Percentiles rank a stretch among this genome's conserved stretches.
Conservation (phyloP, 2,329 filamentous ascomycete genomes). For the Trichoderma simmonsii region DNA sequence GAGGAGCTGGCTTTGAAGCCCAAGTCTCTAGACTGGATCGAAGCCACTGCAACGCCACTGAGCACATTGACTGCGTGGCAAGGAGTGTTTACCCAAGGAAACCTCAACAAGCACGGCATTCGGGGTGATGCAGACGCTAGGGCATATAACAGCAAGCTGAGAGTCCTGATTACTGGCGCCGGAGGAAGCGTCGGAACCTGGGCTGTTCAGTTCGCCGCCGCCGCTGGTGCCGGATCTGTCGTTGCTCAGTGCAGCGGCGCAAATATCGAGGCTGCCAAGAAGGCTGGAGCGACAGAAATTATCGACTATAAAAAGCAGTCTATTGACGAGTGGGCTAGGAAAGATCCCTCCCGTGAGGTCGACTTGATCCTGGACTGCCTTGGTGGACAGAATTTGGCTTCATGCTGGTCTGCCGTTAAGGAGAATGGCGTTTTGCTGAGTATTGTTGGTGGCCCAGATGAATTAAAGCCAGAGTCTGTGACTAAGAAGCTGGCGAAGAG, state of each 20-base stretch:
- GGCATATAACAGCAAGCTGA: conserved; percentile 27
- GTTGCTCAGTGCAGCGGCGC: conserved; percentile 33
- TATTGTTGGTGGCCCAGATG: conserved; percentile 31
- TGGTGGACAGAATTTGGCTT: conserved; percentile 33
- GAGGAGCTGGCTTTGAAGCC: conserved; percentile 37
- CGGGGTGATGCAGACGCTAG: conserved; percentile 28
- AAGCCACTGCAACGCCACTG: conserved; percentile 38
- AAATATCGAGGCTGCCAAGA: conserved; percentile 30
- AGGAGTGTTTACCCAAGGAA: conserved; percentile 37
- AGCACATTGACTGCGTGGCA: conserved; percentile 42
- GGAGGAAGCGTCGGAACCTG: conserved; percentile 40
- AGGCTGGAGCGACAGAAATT: conserved; percentile 36
- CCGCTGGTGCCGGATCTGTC: conserved; percentile 35
- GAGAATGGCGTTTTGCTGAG: conserved; percentile 35
- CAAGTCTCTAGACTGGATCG: conserved; percentile 29
- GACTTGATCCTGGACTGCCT: conserved; percentile 39
- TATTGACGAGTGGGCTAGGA: conserved; percentile 32
- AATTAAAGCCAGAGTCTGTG: conserved; percentile 29
- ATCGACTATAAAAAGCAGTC: conserved; percentile 36
- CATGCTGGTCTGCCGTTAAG: conserved; percentile 36
- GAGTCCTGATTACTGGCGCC: conserved; percentile 40
- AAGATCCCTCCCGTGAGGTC: conserved; percentile 28
- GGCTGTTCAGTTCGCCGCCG: conserved; percentile 38
- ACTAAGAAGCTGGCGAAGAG: conserved; percentile 31
- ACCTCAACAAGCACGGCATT: conserved; percentile 29